phyloP scores from a whole-genome alignment of 2,329 filamentous ascomycete species.

The Juglanconis oblonga region DNA sequence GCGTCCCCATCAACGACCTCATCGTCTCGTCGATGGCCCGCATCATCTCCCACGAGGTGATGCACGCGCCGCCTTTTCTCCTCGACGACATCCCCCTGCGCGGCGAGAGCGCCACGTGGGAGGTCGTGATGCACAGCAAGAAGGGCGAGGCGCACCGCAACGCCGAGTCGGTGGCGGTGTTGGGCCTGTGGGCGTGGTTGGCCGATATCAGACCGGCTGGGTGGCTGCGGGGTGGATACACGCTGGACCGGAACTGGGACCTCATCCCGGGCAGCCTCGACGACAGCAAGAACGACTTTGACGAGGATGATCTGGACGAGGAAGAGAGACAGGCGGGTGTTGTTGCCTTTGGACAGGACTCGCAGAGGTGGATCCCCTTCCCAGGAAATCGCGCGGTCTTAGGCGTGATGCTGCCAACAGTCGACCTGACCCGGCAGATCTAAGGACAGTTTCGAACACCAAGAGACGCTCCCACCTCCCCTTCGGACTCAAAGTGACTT shows the following conservation, averaged over 20 bases:
- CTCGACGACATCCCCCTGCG: not conserved
- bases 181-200: slow-evolving; percentile 6
- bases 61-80: slow-evolving; percentile 7
- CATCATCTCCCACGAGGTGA: slow-evolving; percentile 6
- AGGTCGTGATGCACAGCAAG: slow-evolving; percentile 7
- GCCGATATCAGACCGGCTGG: slow-evolving; percentile 1
- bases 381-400: not conserved
- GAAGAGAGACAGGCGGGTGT: not conserved
- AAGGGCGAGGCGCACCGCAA: slow-evolving; percentile 11
- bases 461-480: no score
- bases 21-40: slow-evolving; percentile 4
- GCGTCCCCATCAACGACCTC: slow-evolving; percentile 2
- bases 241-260: slow-evolving; percentile 7
- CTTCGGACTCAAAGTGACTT: no score
- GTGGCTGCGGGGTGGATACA: not conserved
- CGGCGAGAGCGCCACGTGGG: slow-evolving; percentile 4
- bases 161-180: slow-evolving; percentile 10
- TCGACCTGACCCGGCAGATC: not conserved
- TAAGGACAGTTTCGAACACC: no score
- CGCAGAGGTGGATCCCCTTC: not conserved
- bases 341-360: not conserved
- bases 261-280: slow-evolving; percentile 2
- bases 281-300: slow-evolving; percentile 2
- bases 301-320: slow-evolving; percentile 2
- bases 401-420: not conserved